Base-by-base conservation (phyloP, 1,139 yeast species). In the Yamadazyma diddensiae region DNA sequence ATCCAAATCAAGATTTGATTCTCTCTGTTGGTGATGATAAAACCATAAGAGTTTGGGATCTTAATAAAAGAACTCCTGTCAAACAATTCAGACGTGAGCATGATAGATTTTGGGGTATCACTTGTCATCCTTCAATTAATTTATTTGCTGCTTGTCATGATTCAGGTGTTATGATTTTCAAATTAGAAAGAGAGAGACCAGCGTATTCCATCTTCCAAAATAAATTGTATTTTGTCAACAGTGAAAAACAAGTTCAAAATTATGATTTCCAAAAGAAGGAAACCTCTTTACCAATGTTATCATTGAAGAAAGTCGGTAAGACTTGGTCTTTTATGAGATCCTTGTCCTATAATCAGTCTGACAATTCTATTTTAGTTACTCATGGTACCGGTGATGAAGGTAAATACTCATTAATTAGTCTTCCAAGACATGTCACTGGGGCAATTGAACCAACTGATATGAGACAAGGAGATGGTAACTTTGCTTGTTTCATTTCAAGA, bases 61-160 rank as follows among this genome's bases (percentile, higher is more conserved):
- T 92, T 52, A 90, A 90, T 65, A 86, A 85, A 59, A 78, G 98
- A 54, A 81, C 92, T 2, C 94, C 95, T 5, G 87, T 94, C 29
- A 92, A 90, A 57, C 95, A 88, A 58, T 92, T 90, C 67, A 82
- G 92, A 61, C 82, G 97, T 55, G 97, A 92, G 48, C 75, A 80
- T 50, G 98, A 92, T 59, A 77, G 97, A 54, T 90, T 94, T 62
- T 94, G 98, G 98, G 70, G 86, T 49, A 72, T 92, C 47, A 81
- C 90, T 14, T 75, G 88, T 29, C 99, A 94, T 57, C 97, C 97
- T 38, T 69, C 73, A 31, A 82, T 90, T 59, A 92, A 92, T 57
- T 72, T 92, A 52, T 90, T 92, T 65, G 98, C 97, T 32, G 85
- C 97, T 24, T 94, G 96, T 52, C 97, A 92, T 61, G 98, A 94